Evolutionary conservation across 1,284 basidiomycete genomes (phyloP), one percentile per base, ranked within the genome.

Genomic region (Cutaneotrichosporon sp.): DNA sequence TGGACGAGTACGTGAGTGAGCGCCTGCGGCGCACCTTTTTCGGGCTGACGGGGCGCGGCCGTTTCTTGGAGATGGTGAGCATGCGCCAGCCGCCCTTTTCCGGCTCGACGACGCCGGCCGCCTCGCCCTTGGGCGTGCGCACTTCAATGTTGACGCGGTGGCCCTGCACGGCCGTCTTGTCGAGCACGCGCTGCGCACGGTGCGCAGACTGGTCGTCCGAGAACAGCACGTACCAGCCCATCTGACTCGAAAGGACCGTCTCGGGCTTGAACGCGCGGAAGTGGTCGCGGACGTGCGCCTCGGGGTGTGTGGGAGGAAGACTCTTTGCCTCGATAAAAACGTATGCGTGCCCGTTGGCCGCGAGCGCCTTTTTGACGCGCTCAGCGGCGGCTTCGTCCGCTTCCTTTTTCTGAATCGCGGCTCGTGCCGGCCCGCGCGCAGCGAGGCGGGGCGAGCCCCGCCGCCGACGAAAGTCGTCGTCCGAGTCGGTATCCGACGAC

Each of bases 161-260:
- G 0, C 69, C 67, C 30, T 61, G 63, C 4, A 71, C 58, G 0
- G 56, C 52, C 1, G 68, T 68, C n/a, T 59, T 63, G 56, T 72
- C 63, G 22, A 74, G 61, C 13, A 71, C 56, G 13, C 54, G 54
- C 34, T 59, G 61, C 0, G 68, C 69, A 13, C 61, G 51, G 30
- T 60, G 44, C 0, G 70, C 70, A 4, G 66, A 33, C 20, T 49
- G 46, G 40, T 60, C 59, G 17, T 73, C 66, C 15, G 49, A 30
- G 51, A 74, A 74, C 33, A 74, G 62, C 18, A 74, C 59, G 47
- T 72, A 71, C 69, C 72, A 74, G 12, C 72, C 74, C n/a, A 47
- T 47, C 26, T 58, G 54, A 34, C 56, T 65, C 53, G 54, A 52
- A 17, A 70, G 49, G 4, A 73, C 63, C 57, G 66, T 35, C n/a